phyloP scores from a whole-genome alignment of 129 eudicot species.

The Deinandra increscens region DNA sequence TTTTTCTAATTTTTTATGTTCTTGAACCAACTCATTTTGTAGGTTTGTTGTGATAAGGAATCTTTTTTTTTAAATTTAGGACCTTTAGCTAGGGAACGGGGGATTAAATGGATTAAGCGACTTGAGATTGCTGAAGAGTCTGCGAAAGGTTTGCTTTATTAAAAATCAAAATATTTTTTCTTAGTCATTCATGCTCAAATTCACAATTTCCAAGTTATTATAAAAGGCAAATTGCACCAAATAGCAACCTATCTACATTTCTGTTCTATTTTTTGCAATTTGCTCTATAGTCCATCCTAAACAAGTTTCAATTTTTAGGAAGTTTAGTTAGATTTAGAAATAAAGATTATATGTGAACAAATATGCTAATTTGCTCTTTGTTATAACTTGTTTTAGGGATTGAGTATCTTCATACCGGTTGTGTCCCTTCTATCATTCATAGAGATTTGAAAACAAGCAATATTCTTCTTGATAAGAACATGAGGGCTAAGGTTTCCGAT shows the following conservation, averaged over 20 bases:
- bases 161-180: background rate
- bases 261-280: background rate
- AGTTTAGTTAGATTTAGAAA: background rate
- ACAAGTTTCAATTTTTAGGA: background rate
- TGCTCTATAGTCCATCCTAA: background rate
- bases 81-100: constrained; percentile 61
- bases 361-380: background rate
- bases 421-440: constrained; percentile 94
- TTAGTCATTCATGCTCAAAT: background rate
- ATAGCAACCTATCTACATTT: background rate
- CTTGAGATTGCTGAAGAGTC: constrained; percentile 99
- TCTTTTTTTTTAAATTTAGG: constrained; percentile 41
- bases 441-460: constrained; percentile 95
- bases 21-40: background rate
- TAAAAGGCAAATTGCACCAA: background rate
- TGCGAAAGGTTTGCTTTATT: constrained; percentile 65
- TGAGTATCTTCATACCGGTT: constrained; percentile 97
- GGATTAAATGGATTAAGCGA: constrained; percentile 83
- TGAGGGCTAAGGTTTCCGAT: constrained; percentile 97
- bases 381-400: constrained; percentile 58
- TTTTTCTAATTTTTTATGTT: constrained; percentile 8
- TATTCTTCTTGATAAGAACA: constrained; percentile 90
- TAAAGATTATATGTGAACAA: background rate
- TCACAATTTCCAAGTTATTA: background rate
- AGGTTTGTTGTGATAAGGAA: constrained; percentile 9